Evolutionary conservation across 768 basidiomycete genomes (phyloP).

Genomic region (Auriscalpium orientale): DNA sequence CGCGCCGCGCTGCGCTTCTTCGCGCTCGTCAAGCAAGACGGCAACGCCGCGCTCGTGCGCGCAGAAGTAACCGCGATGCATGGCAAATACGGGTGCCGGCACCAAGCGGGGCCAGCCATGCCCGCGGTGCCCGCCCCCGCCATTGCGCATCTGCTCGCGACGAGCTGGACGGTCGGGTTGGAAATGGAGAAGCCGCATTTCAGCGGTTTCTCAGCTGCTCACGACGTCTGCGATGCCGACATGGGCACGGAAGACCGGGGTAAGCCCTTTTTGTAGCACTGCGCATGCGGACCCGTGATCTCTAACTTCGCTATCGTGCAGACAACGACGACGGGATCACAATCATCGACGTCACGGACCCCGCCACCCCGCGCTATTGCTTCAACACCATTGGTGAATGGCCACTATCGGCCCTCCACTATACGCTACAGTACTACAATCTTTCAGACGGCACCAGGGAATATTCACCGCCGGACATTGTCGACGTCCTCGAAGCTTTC

Average conservation of each 20-base stretch:
- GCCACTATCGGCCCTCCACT: background rate
- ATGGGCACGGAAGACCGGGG: conserved; percentile 23
- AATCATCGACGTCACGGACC: conserved; percentile 3
- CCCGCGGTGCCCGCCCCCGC: conserved; percentile 28
- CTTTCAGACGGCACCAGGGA: background rate
- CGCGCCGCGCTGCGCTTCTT: conserved; percentile 26
- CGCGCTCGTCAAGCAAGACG: conserved; percentile 25
- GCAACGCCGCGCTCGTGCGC: conserved; percentile 30
- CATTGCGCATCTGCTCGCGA: conserved; percentile 22
- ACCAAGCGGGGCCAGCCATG: conserved; percentile 7
- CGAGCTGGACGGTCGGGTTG: conserved; percentile 16
- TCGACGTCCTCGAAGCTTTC: background rate
- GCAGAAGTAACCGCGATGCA: conserved; percentile 27
- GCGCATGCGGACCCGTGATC: background rate
- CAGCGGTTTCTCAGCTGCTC: conserved; percentile 14
- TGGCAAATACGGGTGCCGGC: conserved; percentile 21
- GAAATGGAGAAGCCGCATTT: conserved; percentile 18
- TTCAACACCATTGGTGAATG: background rate
- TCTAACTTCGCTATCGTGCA: background rate
- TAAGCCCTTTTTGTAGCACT: conserved; percentile 4
- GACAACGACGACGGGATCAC: conserved; percentile 4
- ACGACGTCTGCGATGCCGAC: conserved; percentile 14
- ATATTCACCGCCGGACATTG: background rate
- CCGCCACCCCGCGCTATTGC: background rate
- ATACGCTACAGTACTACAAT: background rate